These are phyloP conservation scores for Pythium oligandrum DNA, from an alignment of 352 stramenopile genomes.

Conservation along the genomic window DNA sequence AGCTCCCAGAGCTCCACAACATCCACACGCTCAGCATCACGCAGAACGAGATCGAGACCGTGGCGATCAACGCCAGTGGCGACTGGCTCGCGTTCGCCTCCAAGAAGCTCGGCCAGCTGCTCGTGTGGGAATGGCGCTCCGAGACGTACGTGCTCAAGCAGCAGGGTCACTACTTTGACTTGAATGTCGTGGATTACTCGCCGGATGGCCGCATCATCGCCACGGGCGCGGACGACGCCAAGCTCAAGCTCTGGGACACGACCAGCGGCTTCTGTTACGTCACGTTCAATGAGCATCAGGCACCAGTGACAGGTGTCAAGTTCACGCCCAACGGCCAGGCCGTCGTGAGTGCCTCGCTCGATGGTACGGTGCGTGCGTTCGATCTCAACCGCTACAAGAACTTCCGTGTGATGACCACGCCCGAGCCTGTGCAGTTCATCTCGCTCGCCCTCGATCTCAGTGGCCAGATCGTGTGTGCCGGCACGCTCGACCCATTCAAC, in stretches of 20 bases:
- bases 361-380: slow-evolving; percentile 98
- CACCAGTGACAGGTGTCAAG: slow-evolving; percentile 94
- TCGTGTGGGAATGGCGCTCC: slow-evolving; percentile 99
- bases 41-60: slow-evolving; percentile 88
- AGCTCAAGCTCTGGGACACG: slow-evolving; percentile 98
- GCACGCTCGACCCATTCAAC: slow-evolving; percentile 95
- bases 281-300: slow-evolving; percentile 97
- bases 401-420: slow-evolving; percentile 97
- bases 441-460: slow-evolving; percentile 96
- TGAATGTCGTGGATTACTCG: slow-evolving; percentile 97
- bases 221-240: slow-evolving; percentile 98
- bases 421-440: slow-evolving; percentile 96
- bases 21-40: slow-evolving; percentile 96
- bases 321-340: slow-evolving; percentile 92
- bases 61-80: slow-evolving; percentile 93
- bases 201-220: slow-evolving; percentile 95
- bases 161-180: slow-evolving; percentile 98
- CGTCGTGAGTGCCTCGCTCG: slow-evolving; percentile 95
- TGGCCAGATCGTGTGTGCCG: slow-evolving; percentile 95
- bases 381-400: slow-evolving; percentile 99
- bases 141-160: slow-evolving; percentile 99
- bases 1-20: slow-evolving; percentile 93
- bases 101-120: slow-evolving; percentile 96
- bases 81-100: slow-evolving; percentile 99
- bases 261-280: slow-evolving; percentile 99